These are phyloP conservation scores for Trametes coccinea DNA, from an alignment of 768 basidiomycete genomes.

Conservation along the genomic window DNA sequence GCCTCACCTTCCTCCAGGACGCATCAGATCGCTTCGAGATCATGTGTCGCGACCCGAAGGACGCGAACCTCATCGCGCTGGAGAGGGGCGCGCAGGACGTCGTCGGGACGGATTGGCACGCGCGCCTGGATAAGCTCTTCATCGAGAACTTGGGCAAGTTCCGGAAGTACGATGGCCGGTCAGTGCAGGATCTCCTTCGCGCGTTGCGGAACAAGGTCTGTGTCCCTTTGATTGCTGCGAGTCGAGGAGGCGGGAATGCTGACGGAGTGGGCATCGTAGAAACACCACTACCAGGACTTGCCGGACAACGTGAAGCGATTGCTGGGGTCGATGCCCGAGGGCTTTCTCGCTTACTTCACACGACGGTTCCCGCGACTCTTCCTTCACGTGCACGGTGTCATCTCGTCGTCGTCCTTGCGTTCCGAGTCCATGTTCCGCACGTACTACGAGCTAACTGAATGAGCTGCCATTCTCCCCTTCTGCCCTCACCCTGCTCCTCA, in stretches of 20 bases:
- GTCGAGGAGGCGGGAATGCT: neutral
- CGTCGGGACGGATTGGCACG: conserved; percentile 90
- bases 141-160: conserved; percentile 96
- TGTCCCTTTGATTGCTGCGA: neutral
- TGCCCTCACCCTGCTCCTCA: neutral
- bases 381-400: conserved; percentile 87
- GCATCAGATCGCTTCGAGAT: conserved; percentile 98
- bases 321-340: conserved; percentile 89
- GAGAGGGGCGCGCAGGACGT: conserved; percentile 70
- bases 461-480: neutral
- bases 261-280: conserved; percentile 47
- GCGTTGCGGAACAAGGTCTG: conserved; percentile 94
- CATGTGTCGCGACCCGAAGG: conserved; percentile 91
- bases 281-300: conserved; percentile 97
- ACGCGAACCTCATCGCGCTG: conserved; percentile 69
- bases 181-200: conserved; percentile 88
- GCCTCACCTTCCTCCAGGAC: conserved; percentile 94
- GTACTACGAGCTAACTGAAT: conserved; percentile 78
- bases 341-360: conserved; percentile 92
- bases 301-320: conserved; percentile 88
- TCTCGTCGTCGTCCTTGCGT: conserved; percentile 68
- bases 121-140: conserved; percentile 83
- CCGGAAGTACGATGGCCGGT: conserved; percentile 91
- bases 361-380: conserved; percentile 88
- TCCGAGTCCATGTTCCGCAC: conserved; percentile 88